A percentile compares a stretch with the other conserved stretches of the same genome.
Conservation (phyloP, 2,329 filamentous ascomycete species). For the Aspergillus candidus region DNA sequence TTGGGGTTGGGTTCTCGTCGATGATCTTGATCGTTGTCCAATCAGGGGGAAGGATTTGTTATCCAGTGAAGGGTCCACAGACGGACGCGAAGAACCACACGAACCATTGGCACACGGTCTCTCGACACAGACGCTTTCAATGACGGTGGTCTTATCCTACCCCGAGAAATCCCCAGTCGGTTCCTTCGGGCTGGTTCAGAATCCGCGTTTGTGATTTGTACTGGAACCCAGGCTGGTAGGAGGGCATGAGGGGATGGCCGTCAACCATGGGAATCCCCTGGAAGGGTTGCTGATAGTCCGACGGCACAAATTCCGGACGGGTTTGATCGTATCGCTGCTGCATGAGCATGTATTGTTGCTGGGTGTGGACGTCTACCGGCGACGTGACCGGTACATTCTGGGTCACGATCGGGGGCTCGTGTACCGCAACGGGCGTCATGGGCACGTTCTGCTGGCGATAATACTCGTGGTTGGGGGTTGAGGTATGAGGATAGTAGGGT, state of each 20-base stretch:
- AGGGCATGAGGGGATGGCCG: constrained; percentile 27
- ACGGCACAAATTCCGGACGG: constrained; percentile 26
- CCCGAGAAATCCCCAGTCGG: constrained; percentile 36
- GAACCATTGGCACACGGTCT: background rate
- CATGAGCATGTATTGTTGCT: constrained; percentile 29
- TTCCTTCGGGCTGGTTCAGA: constrained; percentile 35
- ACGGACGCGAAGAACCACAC: background rate
- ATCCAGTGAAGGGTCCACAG: too few relatives aligned
- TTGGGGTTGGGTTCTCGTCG: background rate
- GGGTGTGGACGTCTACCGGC: constrained; percentile 22
- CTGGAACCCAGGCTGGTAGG: constrained; percentile 28
- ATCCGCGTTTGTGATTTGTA: constrained; percentile 30
- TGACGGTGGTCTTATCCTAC: constrained; percentile 23
- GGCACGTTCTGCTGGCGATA: constrained; percentile 31
- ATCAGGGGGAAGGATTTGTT: background rate
- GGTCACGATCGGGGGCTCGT: constrained; percentile 27
- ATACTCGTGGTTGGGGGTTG: constrained; percentile 32
- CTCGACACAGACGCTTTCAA: background rate
- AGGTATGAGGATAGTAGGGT: constrained; percentile 28
- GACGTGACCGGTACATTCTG: constrained; percentile 27
- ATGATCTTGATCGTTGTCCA: background rate
- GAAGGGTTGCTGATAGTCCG: constrained; percentile 27
- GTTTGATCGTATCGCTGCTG: constrained; percentile 29
- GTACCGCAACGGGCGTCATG: constrained; percentile 26
- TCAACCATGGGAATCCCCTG: constrained; percentile 24